phyloP scores from a whole-genome alignment of 2,329 filamentous ascomycete genomes.

The Fusarium sambucinum region DNA sequence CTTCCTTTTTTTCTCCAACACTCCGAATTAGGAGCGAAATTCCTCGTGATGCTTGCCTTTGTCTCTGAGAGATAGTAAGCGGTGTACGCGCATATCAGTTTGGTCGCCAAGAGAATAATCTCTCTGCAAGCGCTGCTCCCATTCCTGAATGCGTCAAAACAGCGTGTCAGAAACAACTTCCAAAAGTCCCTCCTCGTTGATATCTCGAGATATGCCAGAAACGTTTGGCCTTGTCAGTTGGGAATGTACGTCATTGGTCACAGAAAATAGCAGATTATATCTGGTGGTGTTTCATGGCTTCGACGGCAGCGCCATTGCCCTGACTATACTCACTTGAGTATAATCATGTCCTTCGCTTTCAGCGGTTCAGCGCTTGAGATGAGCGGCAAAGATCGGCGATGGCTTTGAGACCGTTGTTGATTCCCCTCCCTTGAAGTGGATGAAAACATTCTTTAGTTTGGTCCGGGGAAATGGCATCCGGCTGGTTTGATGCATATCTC shows the following conservation, averaged over 20 bases:
- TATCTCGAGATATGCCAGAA: conserved; percentile 14
- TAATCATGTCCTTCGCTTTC: conserved; percentile 14
- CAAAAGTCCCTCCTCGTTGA: conserved; percentile 6
- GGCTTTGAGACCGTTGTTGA: conserved; percentile 2
- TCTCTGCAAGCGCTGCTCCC: conserved; percentile 22
- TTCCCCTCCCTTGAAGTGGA: conserved; percentile 3
- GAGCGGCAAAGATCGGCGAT: conserved; percentile 4
- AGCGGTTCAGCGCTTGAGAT: not conserved
- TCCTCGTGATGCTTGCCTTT: not conserved
- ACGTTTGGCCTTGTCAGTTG: conserved; percentile 1
- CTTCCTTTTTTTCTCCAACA: not conserved
- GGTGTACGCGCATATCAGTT: conserved; percentile 3
- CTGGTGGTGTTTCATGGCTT: conserved; percentile 21
- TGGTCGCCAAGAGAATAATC: conserved; percentile 15
- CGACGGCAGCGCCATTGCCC: conserved; percentile 8
- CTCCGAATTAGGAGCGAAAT: not conserved
- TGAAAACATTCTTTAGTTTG: conserved; percentile 22
- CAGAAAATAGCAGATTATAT: conserved; percentile 14
- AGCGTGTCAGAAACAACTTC: conserved; percentile 6
- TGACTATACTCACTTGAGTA: conserved; percentile 29
- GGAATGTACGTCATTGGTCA: conserved; percentile 30
- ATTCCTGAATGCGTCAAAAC: conserved; percentile 33
- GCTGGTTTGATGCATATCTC: conserved; percentile 5
- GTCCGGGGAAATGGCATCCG: conserved; percentile 12
- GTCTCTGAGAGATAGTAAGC: not conserved